Evolutionary conservation across 805 yeast genomes (phyloP).

Genomic region (Candida pseudoglaebosa): DNA sequence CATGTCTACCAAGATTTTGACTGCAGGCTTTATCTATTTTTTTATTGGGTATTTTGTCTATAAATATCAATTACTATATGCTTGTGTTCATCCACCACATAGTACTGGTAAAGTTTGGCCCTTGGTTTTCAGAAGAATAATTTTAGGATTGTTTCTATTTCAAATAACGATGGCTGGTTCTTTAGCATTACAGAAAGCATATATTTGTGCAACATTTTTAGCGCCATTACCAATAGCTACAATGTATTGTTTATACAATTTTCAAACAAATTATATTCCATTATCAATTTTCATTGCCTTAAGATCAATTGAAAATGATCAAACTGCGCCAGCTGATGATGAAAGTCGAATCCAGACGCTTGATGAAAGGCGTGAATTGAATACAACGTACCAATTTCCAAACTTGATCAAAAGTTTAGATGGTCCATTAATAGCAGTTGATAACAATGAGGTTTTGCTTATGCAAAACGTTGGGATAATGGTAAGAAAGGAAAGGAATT

Average conservation of each 20-base stretch:
- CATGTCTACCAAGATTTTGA: constrained; percentile 55
- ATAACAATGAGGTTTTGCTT: constrained; percentile 39
- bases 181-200: constrained; percentile 68
- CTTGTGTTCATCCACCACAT: constrained; percentile 61
- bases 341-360: constrained; percentile 45
- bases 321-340: constrained; percentile 21
- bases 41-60: constrained; percentile 55
- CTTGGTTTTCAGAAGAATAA: constrained; percentile 52
- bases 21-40: constrained; percentile 57
- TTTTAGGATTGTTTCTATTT: constrained; percentile 51
- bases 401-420: constrained; percentile 64
- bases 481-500: constrained; percentile 5
- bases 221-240: constrained; percentile 76
- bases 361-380: constrained; percentile 72
- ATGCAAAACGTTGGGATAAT: constrained; percentile 25
- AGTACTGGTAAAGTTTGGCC: constrained; percentile 70
- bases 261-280: constrained; percentile 77
- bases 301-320: constrained; percentile 62
- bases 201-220: constrained; percentile 63
- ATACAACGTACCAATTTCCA: constrained; percentile 76
- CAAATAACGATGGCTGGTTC: constrained; percentile 66
- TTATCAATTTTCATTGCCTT: constrained; percentile 82
- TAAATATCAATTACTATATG: constrained; percentile 58
- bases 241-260: constrained; percentile 66
- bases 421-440: constrained; percentile 80